Conservation (phyloP, 2,329 filamentous ascomycete genomes). For the Pseudocercospora cruenta region DNA sequence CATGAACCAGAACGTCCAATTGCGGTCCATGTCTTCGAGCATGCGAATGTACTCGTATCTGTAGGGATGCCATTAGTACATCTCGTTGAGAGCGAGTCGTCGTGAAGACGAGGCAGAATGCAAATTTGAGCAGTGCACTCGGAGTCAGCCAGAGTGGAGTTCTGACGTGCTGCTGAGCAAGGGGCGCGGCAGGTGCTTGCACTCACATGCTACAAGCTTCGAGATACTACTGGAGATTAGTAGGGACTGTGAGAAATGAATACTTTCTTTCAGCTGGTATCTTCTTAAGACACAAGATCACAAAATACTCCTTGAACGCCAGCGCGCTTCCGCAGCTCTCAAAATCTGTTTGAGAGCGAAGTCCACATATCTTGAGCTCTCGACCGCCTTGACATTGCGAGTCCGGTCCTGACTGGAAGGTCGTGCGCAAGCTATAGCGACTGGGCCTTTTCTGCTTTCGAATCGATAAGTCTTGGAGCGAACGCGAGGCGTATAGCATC, state of each 20-base stretch:
- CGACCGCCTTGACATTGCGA: background rate
- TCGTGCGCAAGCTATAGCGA: background rate
- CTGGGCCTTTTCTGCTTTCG: background rate
- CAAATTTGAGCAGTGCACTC: too few relatives aligned
- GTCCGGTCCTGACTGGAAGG: background rate
- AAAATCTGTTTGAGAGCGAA: background rate
- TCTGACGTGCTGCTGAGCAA: too few relatives aligned
- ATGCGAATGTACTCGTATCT: background rate
- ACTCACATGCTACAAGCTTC: too few relatives aligned
- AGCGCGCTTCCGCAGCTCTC: background rate
- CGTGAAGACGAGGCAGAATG: too few relatives aligned
- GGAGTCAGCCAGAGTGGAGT: too few relatives aligned
- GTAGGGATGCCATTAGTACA: background rate
- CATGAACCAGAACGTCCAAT: conserved; percentile 9
- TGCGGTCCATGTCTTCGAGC: background rate
- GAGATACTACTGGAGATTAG: too few relatives aligned
- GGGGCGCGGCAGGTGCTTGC: too few relatives aligned
- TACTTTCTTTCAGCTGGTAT: conserved; percentile 10
- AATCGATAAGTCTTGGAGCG: too few relatives aligned
- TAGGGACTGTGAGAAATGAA: background rate
- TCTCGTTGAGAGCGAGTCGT: background rate
- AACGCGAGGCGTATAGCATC: too few relatives aligned
- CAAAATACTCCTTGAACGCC: conserved; percentile 1
- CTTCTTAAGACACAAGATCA: background rate
- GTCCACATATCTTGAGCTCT: background rate